Conservation (phyloP, 192 early-diverging fungal species). For the Podila epicladia region DNA sequence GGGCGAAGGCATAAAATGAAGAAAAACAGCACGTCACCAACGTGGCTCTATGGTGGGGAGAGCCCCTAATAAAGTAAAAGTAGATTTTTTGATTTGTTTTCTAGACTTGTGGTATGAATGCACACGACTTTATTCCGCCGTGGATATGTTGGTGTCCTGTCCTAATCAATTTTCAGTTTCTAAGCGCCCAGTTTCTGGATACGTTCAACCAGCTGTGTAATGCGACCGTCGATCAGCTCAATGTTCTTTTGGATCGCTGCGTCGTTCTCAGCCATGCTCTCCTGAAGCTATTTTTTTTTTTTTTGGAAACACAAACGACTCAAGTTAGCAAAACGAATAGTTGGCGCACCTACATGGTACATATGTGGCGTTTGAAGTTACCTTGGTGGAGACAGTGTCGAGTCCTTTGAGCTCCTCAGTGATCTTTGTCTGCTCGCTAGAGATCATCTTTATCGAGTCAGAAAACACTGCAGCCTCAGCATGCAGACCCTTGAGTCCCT, state of each 20-base stretch:
- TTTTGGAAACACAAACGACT: not conserved
- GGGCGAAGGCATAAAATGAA: not conserved
- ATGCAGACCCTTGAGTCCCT: slow-evolving; percentile 82
- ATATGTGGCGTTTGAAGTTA: slow-evolving; percentile 21
- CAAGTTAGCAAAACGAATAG: not conserved
- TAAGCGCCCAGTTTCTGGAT: slow-evolving; percentile 52
- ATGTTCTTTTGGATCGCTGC: slow-evolving; percentile 70
- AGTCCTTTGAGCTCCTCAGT: slow-evolving; percentile 72
- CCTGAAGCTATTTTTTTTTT: slow-evolving; percentile 50
- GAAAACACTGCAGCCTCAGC: slow-evolving; percentile 83
- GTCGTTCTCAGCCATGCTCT: slow-evolving; percentile 69
- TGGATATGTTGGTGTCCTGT: not conserved
- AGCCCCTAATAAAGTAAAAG: not conserved
- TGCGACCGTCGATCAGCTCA: slow-evolving; percentile 69
- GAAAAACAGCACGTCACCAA: not conserved
- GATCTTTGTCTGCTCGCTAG: slow-evolving; percentile 74
- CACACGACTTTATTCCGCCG: not conserved
- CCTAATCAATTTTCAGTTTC: slow-evolving; percentile 1
- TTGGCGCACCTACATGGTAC: not conserved
- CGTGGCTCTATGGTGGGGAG: not conserved
- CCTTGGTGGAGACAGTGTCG: slow-evolving; percentile 63
- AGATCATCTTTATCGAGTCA: slow-evolving; percentile 77
- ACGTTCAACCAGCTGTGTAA: slow-evolving; percentile 70
- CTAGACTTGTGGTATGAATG: not conserved
- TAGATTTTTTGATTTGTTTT: not conserved